These are phyloP conservation scores for Iris pallida DNA, from an alignment of 116 monocot species.

Conservation along the genomic window DNA sequence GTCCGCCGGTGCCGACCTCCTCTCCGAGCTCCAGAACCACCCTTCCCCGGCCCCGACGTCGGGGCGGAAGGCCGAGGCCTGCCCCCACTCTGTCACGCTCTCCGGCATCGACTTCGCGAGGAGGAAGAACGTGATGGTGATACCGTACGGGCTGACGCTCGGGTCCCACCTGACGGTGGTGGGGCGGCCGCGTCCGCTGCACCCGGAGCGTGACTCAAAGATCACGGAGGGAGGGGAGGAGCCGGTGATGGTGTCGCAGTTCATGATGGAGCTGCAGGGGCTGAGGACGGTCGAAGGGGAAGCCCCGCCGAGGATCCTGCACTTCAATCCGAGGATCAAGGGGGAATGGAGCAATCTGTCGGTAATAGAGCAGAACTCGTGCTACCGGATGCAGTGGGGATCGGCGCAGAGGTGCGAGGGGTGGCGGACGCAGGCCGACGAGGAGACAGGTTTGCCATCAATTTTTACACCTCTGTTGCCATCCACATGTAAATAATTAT, in stretches of 20 bases:
- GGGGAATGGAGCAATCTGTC: slow-evolving; percentile 11
- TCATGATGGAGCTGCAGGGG: slow-evolving; percentile 74
- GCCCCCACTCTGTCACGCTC: slow-evolving; percentile 38
- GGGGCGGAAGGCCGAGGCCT: slow-evolving; percentile 12
- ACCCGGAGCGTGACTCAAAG: slow-evolving; percentile 43
- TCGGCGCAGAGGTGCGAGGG: slow-evolving; percentile 13
- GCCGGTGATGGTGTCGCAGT: slow-evolving; percentile 60
- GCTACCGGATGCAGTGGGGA: slow-evolving; percentile 18
- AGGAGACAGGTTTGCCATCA: slow-evolving; percentile 40
- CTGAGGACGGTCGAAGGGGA: slow-evolving; percentile 40
- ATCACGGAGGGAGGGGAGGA: slow-evolving; percentile 42
- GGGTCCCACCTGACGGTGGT: slow-evolving; percentile 72
- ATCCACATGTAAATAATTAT: too few relatives aligned
- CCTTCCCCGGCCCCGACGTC: background rate
- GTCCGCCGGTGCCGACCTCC: slow-evolving; percentile 23
- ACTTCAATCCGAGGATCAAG: slow-evolving; percentile 19
- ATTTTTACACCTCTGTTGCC: too few relatives aligned
- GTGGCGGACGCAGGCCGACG: slow-evolving; percentile 5
- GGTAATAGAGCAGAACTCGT: slow-evolving; percentile 15
- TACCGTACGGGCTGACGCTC: slow-evolving; percentile 73
- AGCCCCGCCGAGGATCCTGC: slow-evolving; percentile 13
- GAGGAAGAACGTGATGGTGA: slow-evolving; percentile 30
- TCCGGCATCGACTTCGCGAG: slow-evolving; percentile 26
- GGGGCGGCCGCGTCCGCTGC: slow-evolving; percentile 30
- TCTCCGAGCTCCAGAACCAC: slow-evolving; percentile 20